Percentiles rank a stretch among this genome's conserved stretches.
Conservation (phyloP, 2,329 filamentous ascomycete species). For the Aspergillus pseudoviridinutans region DNA sequence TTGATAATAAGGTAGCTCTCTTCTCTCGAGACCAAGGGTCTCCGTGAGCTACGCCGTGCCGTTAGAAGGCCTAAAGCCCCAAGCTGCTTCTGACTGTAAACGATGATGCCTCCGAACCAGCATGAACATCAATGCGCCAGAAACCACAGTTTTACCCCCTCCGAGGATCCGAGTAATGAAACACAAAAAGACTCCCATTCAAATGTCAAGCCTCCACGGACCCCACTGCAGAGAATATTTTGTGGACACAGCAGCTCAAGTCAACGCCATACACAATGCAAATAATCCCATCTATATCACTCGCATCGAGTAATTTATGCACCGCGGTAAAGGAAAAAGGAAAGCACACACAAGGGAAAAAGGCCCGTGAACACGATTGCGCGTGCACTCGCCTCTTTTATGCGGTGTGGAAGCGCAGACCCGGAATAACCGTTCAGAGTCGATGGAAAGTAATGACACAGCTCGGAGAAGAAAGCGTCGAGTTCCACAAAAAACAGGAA, state of each 20-base stretch:
- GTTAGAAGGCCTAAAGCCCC: constrained; percentile 18
- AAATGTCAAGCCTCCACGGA: constrained; percentile 28
- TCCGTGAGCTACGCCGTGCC: constrained; percentile 21
- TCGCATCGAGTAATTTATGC: constrained; percentile 18
- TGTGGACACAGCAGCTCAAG: constrained; percentile 34
- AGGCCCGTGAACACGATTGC: constrained; percentile 1
- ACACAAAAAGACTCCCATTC: constrained; percentile 25
- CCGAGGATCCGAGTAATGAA: constrained; percentile 34
- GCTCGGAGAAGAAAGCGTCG: constrained; percentile 26
- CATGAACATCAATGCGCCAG: constrained; percentile 31
- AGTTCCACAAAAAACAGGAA: constrained; percentile 13
- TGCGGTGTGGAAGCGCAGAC: constrained; percentile 8
- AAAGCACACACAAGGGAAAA: constrained; percentile 1
- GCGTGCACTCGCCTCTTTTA: constrained; percentile 5
- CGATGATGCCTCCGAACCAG: constrained; percentile 20
- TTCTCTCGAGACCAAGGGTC: constrained; percentile 26
- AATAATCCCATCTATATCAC: constrained; percentile 32
- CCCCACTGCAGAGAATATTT: constrained; percentile 31
- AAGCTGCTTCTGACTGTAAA: constrained; percentile 22
- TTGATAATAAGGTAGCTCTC: constrained; percentile 22
- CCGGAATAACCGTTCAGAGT: constrained; percentile 7
- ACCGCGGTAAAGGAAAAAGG: constrained; percentile 10
- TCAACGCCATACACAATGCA: constrained; percentile 43
- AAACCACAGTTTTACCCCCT: constrained; percentile 31
- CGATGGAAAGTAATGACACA: constrained; percentile 13